phyloP scores from a whole-genome alignment of 495 filamentous ascomycete genomes.

The Achaetomiella virescens region DNA sequence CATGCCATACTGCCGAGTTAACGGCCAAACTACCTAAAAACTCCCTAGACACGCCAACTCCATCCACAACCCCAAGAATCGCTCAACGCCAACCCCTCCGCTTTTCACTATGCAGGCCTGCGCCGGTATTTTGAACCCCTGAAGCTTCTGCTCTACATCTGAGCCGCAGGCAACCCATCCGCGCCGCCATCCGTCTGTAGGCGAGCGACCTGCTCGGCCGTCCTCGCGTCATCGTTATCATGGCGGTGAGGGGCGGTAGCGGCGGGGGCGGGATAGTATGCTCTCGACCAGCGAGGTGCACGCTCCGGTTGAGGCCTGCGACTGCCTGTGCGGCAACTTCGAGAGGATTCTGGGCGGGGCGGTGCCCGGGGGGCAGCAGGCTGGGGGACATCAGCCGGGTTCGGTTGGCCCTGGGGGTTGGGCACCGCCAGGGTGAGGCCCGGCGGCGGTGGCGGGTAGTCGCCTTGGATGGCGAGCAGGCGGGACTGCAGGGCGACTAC shows the following conservation, averaged over 20 bases:
- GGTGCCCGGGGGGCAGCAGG: slow-evolving; percentile 10
- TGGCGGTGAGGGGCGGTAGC: not conserved
- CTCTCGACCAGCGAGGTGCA: slow-evolving; percentile 9
- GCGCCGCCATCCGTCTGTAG: slow-evolving; percentile 28
- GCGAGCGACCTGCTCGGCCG: slow-evolving; percentile 34
- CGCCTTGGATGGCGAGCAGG: slow-evolving; percentile 76
- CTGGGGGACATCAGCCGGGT: not conserved
- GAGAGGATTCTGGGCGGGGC: slow-evolving; percentile 14
- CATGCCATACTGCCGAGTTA: no score
- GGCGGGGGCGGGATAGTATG: not conserved
- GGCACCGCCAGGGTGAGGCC: slow-evolving; percentile 38
- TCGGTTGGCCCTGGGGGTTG: slow-evolving; percentile 7
- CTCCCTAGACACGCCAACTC: no score
- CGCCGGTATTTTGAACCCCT: no score
- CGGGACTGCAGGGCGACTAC: slow-evolving; percentile 82
- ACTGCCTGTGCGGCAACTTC: slow-evolving; percentile 35
- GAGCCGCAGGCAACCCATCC: slow-evolving; percentile 15
- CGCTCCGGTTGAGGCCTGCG: slow-evolving; percentile 26
- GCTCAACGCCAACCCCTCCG: no score
- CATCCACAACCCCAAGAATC: no score
- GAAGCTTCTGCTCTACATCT: no score
- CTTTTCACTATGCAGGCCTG: no score
- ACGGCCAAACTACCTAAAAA: no score
- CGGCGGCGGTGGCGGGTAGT: slow-evolving; percentile 73
- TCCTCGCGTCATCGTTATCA: slow-evolving; percentile 30